Conservation (phyloP, 805 yeast genomes). For the Zygoascus ofunaensis region DNA sequence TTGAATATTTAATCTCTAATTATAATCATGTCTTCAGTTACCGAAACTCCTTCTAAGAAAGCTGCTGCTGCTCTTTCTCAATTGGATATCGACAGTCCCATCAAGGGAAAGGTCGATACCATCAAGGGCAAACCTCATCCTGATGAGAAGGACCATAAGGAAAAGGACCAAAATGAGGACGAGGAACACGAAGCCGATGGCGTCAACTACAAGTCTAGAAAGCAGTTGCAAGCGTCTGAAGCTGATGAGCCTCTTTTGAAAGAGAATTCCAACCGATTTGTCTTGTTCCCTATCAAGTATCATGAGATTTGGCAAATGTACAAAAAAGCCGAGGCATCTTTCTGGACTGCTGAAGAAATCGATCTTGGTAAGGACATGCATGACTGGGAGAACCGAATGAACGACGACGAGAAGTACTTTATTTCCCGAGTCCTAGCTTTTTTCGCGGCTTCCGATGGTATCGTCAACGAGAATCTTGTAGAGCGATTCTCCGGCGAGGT, state of each 20-base stretch:
- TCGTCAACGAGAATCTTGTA: slow-evolving; percentile 93
- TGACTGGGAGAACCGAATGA: slow-evolving; percentile 89
- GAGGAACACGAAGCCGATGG: slow-evolving; percentile 5
- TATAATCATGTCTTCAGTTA: slow-evolving; percentile 17
- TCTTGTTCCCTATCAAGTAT: slow-evolving; percentile 90
- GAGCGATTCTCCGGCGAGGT: slow-evolving; percentile 97
- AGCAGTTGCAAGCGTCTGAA: slow-evolving; percentile 59
- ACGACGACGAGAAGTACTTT: slow-evolving; percentile 86
- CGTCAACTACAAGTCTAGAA: slow-evolving; percentile 21
- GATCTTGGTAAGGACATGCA: slow-evolving; percentile 83
- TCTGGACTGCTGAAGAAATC: slow-evolving; percentile 99
- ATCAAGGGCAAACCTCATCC: slow-evolving; percentile 6
- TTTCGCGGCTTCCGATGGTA: slow-evolving; percentile 98
- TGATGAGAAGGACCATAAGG: slow-evolving; percentile 11
- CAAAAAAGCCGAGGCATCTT: slow-evolving; percentile 98
- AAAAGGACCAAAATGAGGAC: slow-evolving; percentile 9
- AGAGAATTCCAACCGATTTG: slow-evolving; percentile 84
- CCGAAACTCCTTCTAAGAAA: slow-evolving; percentile 55
- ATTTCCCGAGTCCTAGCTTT: slow-evolving; percentile 90
- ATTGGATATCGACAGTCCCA: slow-evolving; percentile 40
- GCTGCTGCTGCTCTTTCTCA: slow-evolving; percentile 49
- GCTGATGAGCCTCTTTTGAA: slow-evolving; percentile 78
- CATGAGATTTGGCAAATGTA: slow-evolving; percentile 98
- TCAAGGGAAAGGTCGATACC: slow-evolving; percentile 26
- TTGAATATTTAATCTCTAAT: background rate